Evolutionary conservation across 768 basidiomycete species (phyloP), one percentile per base, ranked within the genome.

Genomic region (Cyclocybe aegerita): DNA sequence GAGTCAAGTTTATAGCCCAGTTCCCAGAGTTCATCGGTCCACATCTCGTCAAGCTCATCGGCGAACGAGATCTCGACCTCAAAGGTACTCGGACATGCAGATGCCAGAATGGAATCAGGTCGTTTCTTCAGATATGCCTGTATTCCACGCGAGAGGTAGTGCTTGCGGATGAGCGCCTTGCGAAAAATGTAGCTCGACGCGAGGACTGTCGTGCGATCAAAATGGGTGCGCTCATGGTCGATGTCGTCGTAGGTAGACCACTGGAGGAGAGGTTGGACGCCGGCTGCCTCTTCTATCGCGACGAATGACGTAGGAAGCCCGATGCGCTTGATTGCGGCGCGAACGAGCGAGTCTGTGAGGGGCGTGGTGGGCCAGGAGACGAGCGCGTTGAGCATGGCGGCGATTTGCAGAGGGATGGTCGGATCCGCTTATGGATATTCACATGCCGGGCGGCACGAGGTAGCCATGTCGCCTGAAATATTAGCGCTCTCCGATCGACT

Each of bases 31-130:
- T 99, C 97, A 68, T 98, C 96, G 30, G 80, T 69, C 81, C 94
- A 89, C 70, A 93, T 74, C 68, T 98, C 97, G 52, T 97, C 93
- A 12, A 99, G 77, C 60, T 99, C 97, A 67, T 99, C 96, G 3
- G 87, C 86, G 65, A 88, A 93, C 10, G 88, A 85, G 17, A 98
- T 74, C 54, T 96, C 91, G 48, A 97, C 72, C 49, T 89, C 83
- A 77, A 86, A 95, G 7, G 93, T n/a, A n/a, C n/a, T n/a, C n/a
- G n/a, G n/a, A n/a, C n/a, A n/a, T n/a, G n/a, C n/a, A n/a, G n/a
- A n/a, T 67, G 30, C 8, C 39, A 57, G 33, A 6, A 52, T 33
- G 12, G 49, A 54, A 23, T 34, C 23, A 4, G 56, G 47, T 6
- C 40, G 42, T 48, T 57, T 98, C 37, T 75, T 81, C 42, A 85